These are phyloP conservation scores for Glycyrrhiza uralensis DNA, from an alignment of 306 rosid species.

Conservation along the genomic window DNA sequence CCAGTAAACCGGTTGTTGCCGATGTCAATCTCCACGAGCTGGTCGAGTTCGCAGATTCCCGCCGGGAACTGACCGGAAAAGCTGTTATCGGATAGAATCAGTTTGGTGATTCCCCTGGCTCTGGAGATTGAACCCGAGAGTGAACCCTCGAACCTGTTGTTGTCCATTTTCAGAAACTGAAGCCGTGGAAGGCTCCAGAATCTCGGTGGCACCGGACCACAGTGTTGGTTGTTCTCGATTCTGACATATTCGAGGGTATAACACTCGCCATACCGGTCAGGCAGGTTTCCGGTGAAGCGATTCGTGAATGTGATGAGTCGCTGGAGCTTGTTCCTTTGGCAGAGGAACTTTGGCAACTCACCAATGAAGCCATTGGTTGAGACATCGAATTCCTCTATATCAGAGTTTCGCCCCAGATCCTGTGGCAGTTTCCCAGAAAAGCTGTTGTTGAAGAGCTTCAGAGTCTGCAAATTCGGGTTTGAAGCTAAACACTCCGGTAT, in stretches of 20 bases:
- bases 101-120: slow-evolving; percentile 22
- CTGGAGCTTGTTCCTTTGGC: slow-evolving; percentile 44
- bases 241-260: slow-evolving; percentile 54
- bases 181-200: slow-evolving; percentile 60
- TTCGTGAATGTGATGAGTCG: slow-evolving; percentile 48
- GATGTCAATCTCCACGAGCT: slow-evolving; percentile 40
- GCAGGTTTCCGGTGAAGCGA: slow-evolving; percentile 52
- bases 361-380: slow-evolving; percentile 66
- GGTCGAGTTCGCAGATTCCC: slow-evolving; percentile 44
- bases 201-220: slow-evolving; percentile 48
- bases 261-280: slow-evolving; percentile 44
- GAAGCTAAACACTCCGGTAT: slow-evolving; percentile 50
- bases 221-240: slow-evolving; percentile 49
- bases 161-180: slow-evolving; percentile 25
- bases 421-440: slow-evolving; percentile 55
- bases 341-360: slow-evolving; percentile 56
- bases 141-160: slow-evolving; percentile 56
- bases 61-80: slow-evolving; percentile 55
- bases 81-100: slow-evolving; percentile 39
- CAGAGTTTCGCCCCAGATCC: slow-evolving; percentile 55
- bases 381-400: slow-evolving; percentile 51
- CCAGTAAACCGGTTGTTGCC: slow-evolving; percentile 58
- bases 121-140: slow-evolving; percentile 39
- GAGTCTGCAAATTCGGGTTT: slow-evolving; percentile 36
- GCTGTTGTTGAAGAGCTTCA: slow-evolving; percentile 74